Conservation (phyloP, 345 rosid genomes). For the Mallotus nudiflorus region DNA sequence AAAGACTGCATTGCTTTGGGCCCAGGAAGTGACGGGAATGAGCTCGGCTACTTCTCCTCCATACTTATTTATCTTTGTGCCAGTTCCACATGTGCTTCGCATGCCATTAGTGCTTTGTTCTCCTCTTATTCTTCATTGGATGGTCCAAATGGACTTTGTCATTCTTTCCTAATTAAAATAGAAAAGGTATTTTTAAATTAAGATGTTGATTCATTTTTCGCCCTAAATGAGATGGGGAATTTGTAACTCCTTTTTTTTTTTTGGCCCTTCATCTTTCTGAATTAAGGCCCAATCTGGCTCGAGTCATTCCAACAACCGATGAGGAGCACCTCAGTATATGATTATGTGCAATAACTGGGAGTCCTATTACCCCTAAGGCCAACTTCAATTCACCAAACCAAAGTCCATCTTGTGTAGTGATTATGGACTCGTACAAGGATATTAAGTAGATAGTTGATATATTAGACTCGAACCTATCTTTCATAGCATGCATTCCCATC, state of each 20-base stretch:
- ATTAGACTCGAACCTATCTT: too few relatives aligned
- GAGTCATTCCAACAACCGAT: too few relatives aligned
- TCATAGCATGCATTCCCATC: too few relatives aligned
- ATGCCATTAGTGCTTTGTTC: not conserved
- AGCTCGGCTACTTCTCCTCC: not conserved
- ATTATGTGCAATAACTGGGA: too few relatives aligned
- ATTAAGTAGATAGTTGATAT: too few relatives aligned
- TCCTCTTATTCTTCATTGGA: slow-evolving; percentile 5
- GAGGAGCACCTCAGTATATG: too few relatives aligned
- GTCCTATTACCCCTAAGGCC: not conserved
- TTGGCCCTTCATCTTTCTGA: too few relatives aligned
- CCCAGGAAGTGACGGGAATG: not conserved
- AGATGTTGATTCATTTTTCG: not conserved
- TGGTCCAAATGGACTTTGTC: slow-evolving; percentile 3
- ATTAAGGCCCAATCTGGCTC: too few relatives aligned
- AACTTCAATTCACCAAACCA: slow-evolving; percentile 2
- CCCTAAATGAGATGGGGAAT: too few relatives aligned
- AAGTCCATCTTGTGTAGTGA: slow-evolving; percentile 3
- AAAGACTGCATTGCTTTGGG: not conserved
- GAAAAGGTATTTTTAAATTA: not conserved
- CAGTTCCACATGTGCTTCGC: not conserved
- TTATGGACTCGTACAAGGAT: slow-evolving; percentile 6
- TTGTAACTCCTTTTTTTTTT: too few relatives aligned
- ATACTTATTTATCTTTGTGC: not conserved
- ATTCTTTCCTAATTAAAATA: slow-evolving; percentile 5